Evolutionary conservation across 331 rosid species (phyloP).

Genomic region (Acacia concinna): DNA sequence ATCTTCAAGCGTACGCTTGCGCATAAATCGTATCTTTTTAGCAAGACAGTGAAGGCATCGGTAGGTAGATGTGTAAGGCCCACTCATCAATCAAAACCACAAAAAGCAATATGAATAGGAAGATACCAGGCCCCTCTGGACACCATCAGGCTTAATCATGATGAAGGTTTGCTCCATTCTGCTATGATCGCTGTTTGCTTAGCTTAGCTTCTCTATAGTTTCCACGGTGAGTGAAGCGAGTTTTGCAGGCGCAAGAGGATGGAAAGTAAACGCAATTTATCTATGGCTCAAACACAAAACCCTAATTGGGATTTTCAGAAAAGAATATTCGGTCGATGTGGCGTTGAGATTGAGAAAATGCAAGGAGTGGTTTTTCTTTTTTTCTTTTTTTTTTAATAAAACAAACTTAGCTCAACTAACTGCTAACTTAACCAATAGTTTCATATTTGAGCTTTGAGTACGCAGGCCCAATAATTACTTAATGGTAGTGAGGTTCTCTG

Average conservation of each 20-base stretch:
- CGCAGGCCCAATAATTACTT: too few relatives aligned
- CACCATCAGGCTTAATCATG: conserved; percentile 99
- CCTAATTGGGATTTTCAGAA: conserved; percentile 35
- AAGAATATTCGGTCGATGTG: not conserved
- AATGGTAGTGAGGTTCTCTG: too few relatives aligned
- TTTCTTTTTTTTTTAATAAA: too few relatives aligned
- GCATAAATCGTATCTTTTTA: not conserved
- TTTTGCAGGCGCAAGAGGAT: not conserved
- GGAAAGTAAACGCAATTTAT: conserved; percentile 21
- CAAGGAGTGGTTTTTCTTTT: too few relatives aligned
- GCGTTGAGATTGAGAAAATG: not conserved
- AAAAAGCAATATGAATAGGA: not conserved
- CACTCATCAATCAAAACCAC: not conserved
- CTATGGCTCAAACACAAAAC: not conserved
- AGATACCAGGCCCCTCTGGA: conserved; percentile 83
- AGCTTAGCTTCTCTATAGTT: not conserved
- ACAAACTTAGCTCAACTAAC: too few relatives aligned
- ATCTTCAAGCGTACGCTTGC: not conserved
- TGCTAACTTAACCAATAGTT: too few relatives aligned
- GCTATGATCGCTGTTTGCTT: not conserved
- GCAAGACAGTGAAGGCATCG: not conserved
- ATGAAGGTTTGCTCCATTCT: conserved; percentile 90
- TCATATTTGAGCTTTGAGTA: too few relatives aligned
- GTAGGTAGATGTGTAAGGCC: not conserved
- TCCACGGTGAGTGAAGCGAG: not conserved